Percentiles rank a stretch among this genome's conserved stretches.
Evolutionary conservation across 495 filamentous ascomycete species (phyloP).

Genomic region (Penicillium riverlandense): DNA sequence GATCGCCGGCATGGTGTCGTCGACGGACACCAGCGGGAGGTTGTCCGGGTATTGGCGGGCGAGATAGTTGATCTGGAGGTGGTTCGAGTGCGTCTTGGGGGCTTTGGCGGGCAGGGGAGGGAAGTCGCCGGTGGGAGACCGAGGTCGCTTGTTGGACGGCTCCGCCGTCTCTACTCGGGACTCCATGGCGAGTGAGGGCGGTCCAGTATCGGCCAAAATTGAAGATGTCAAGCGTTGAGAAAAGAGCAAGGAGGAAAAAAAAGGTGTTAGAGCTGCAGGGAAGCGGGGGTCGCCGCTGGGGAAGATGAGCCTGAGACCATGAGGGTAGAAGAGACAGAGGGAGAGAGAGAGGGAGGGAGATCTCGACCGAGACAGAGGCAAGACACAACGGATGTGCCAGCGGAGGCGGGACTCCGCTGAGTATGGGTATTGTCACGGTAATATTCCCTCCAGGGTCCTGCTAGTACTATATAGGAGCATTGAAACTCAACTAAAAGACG

Average conservation of each 20-base stretch:
- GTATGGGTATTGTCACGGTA: too few relatives aligned
- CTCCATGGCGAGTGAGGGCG: conserved; percentile 29
- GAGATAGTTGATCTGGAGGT: conserved; percentile 79
- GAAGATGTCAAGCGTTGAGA: not conserved
- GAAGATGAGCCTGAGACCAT: not conserved
- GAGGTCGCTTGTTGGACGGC: conserved; percentile 50
- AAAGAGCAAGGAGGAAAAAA: not conserved
- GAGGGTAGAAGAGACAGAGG: conserved; percentile 5
- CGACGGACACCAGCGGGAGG: conserved; percentile 52
- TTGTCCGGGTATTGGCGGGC: conserved; percentile 55
- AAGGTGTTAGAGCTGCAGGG: not conserved
- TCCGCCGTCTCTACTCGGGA: conserved; percentile 29
- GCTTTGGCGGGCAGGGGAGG: conserved; percentile 38
- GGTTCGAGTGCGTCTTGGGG: conserved; percentile 47
- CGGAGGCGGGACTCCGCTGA: conserved; percentile 1
- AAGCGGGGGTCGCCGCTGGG: not conserved
- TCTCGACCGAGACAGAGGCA: conserved; percentile 1
- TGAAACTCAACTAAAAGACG: too few relatives aligned
- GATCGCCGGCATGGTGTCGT: conserved; percentile 54
- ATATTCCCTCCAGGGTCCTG: too few relatives aligned
- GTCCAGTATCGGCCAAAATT: not conserved
- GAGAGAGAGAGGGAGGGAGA: conserved; percentile 3
- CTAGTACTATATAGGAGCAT: too few relatives aligned
- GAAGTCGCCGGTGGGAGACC: conserved; percentile 48
- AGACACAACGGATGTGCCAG: conserved; percentile 7